Evolutionary conservation across 2,329 filamentous ascomycete species (phyloP).

Genomic region (Hymenoscyphus fraxineus): DNA sequence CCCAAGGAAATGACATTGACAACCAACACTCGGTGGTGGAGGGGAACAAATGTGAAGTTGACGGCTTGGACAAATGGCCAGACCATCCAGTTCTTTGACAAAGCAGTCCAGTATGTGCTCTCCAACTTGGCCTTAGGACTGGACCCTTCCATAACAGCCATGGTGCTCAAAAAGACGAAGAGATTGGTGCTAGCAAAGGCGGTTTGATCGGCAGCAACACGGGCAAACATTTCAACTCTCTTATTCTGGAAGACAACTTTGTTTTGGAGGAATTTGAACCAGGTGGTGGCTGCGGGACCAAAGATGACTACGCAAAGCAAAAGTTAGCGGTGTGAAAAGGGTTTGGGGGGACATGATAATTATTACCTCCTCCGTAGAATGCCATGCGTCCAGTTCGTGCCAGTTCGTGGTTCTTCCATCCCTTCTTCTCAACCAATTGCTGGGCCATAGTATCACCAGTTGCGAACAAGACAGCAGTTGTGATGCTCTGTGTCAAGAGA

Average conservation of each 20-base stretch:
- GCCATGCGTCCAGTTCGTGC: slow-evolving; percentile 74
- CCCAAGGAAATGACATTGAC: slow-evolving; percentile 67
- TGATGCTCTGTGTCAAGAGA: slow-evolving; percentile 84
- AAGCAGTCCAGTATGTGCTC: slow-evolving; percentile 54
- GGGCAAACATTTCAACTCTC: slow-evolving; percentile 57
- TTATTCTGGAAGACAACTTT: slow-evolving; percentile 54
- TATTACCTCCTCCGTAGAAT: slow-evolving; percentile 69
- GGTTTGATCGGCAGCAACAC: slow-evolving; percentile 62
- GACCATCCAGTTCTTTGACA: slow-evolving; percentile 66
- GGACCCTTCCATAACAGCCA: slow-evolving; percentile 62
- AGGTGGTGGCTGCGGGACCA: slow-evolving; percentile 66
- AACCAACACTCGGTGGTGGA: slow-evolving; percentile 65
- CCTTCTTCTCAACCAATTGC: slow-evolving; percentile 81
- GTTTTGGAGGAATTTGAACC: slow-evolving; percentile 65
- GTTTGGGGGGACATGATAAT: slow-evolving; percentile 5
- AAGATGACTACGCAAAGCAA: slow-evolving; percentile 51
- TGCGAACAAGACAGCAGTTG: slow-evolving; percentile 87
- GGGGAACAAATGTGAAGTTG: slow-evolving; percentile 68
- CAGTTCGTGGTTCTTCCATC: slow-evolving; percentile 70
- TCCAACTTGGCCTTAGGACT: slow-evolving; percentile 58
- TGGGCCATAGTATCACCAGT: slow-evolving; percentile 89
- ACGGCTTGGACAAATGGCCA: slow-evolving; percentile 66
- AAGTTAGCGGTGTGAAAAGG: slow-evolving; percentile 17
- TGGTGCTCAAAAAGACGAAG: slow-evolving; percentile 61
- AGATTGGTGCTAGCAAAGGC: slow-evolving; percentile 64